Percentiles rank a stretch among this genome's conserved stretches.
phyloP scores from a whole-genome alignment of 331 rosid species.

The Acacia concinna region DNA sequence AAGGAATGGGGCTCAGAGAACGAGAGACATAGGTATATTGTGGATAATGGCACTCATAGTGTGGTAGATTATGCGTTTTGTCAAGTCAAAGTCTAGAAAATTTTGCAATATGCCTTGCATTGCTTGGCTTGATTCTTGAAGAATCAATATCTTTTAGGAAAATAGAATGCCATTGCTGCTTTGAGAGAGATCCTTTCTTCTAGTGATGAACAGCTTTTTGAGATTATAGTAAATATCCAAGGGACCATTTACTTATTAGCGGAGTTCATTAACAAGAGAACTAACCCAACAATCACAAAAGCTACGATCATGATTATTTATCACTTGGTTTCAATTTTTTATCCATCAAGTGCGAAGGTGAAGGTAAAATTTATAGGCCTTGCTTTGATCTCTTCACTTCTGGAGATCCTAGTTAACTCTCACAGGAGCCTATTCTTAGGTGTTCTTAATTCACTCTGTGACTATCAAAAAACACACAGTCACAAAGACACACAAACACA shows the following conservation, averaged over 20 bases:
- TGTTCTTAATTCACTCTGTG: conserved; percentile 41
- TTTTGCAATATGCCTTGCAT: conserved; percentile 42
- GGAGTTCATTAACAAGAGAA: conserved; percentile 34
- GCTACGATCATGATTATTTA: conserved; percentile 37
- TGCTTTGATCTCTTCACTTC: conserved; percentile 42
- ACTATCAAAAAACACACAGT: conserved; percentile 26
- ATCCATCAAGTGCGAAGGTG: conserved; percentile 25
- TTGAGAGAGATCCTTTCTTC: conserved; percentile 42
- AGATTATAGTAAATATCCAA: conserved; percentile 31
- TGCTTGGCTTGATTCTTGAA: conserved; percentile 47
- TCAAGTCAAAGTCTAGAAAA: conserved; percentile 26
- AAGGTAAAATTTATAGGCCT: conserved; percentile 29
- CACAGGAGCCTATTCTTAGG: conserved; percentile 40
- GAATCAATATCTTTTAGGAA: conserved; percentile 32
- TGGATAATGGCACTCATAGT: conserved; percentile 40
- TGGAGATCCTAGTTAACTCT: conserved; percentile 44
- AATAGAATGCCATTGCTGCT: conserved; percentile 39
- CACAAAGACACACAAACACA: too few relatives aligned
- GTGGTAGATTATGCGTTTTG: conserved; percentile 40
- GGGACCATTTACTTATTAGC: conserved; percentile 34
- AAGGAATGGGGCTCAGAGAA: conserved; percentile 45
- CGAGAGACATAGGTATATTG: conserved; percentile 44
- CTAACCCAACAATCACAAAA: conserved; percentile 39
- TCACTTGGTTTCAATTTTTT: conserved; percentile 39
- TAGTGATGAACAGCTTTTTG: conserved; percentile 35